Conservation (phyloP, 768 basidiomycete species). For the Mycena metata region DNA sequence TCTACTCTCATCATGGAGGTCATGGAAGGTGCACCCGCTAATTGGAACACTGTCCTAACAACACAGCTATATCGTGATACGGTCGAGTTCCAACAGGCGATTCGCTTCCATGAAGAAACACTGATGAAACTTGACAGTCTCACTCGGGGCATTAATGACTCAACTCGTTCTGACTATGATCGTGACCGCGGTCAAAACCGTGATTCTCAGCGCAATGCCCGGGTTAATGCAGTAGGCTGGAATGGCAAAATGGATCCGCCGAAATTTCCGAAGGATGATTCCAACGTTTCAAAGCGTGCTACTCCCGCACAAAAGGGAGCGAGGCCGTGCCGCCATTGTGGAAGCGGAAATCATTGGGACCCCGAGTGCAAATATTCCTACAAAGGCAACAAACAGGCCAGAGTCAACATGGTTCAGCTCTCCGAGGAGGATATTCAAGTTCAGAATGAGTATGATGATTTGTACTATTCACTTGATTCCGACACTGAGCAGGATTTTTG, state of each 20-base stretch:
- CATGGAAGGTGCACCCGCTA: slow-evolving; percentile 49
- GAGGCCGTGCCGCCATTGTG: neutral
- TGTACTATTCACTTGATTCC: slow-evolving; percentile 10
- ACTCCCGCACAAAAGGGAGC: neutral
- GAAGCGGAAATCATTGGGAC: slow-evolving; percentile 1
- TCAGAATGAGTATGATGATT: slow-evolving; percentile 3
- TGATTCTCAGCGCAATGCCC: neutral
- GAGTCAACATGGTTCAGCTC: neutral
- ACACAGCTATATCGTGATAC: neutral
- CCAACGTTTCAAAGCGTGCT: neutral
- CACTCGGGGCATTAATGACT: neutral
- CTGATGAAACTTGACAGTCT: neutral
- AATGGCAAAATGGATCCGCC: neutral
- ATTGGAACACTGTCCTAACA: slow-evolving; percentile 40
- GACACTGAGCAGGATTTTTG: slow-evolving; percentile 14
- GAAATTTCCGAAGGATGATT: neutral
- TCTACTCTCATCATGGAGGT: slow-evolving; percentile 50
- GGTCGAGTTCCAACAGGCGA: slow-evolving; percentile 13
- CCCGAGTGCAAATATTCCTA: neutral
- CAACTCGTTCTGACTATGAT: neutral
- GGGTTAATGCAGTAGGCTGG: neutral
- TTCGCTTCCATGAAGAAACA: slow-evolving; percentile 20
- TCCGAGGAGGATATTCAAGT: neutral
- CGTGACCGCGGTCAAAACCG: too few relatives aligned
- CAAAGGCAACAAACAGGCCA: neutral